phyloP scores from a whole-genome alignment of 305 asterid genomes.

The Solanum hybrid region DNA sequence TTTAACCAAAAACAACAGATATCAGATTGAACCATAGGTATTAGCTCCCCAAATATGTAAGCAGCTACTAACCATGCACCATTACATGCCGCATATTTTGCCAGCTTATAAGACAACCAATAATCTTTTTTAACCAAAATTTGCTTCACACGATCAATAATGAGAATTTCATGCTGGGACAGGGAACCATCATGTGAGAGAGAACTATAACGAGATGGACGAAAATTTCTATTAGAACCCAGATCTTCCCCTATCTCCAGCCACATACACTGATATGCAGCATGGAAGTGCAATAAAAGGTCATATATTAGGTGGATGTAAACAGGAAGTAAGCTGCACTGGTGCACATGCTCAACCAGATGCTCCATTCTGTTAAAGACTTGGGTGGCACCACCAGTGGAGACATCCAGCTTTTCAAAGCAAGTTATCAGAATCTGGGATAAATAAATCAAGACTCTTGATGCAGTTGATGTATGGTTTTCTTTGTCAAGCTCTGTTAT shows the following conservation, averaged over 20 bases:
- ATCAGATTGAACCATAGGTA: slow-evolving; percentile 36
- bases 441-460: slow-evolving; percentile 34
- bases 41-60: slow-evolving; percentile 57
- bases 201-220: slow-evolving; percentile 15
- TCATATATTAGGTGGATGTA: slow-evolving; percentile 27
- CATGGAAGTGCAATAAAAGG: slow-evolving; percentile 38
- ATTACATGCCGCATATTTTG: slow-evolving; percentile 59
- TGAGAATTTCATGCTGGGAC: slow-evolving; percentile 27
- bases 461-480: slow-evolving; percentile 9
- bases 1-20: slow-evolving; percentile 55
- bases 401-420: slow-evolving; percentile 35
- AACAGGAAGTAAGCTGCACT: slow-evolving; percentile 26
- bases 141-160: slow-evolving; percentile 36
- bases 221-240: slow-evolving; percentile 8
- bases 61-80: slow-evolving; percentile 82
- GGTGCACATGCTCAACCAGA: slow-evolving; percentile 38
- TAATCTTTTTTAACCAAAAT: slow-evolving; percentile 32
- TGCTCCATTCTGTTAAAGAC: slow-evolving; percentile 33
- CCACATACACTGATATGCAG: slow-evolving; percentile 22
- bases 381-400: slow-evolving; percentile 24
- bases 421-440: slow-evolving; percentile 41
- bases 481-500: slow-evolving; percentile 14
- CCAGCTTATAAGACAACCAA: slow-evolving; percentile 69
- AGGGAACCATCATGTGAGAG: slow-evolving; percentile 22
- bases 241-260: slow-evolving; percentile 18